phyloP scores from a whole-genome alignment of 768 basidiomycete species.

The Suillus occidentalis region DNA sequence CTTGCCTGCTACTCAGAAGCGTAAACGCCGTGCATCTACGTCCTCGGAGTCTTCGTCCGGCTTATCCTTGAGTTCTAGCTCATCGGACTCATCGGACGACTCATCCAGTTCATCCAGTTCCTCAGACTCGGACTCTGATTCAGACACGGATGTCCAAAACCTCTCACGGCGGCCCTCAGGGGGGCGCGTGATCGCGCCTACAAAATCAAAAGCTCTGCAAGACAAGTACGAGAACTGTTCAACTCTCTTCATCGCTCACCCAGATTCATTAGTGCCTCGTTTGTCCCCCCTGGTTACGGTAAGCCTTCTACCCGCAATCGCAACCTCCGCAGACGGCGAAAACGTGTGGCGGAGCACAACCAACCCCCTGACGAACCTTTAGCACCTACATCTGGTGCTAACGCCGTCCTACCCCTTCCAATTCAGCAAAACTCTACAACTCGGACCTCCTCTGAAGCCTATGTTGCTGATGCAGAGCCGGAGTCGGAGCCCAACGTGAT shows the following conservation, averaged over 20 bases:
- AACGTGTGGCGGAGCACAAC: conserved; percentile 36
- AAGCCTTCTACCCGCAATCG: conserved; percentile 56
- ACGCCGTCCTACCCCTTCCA: conserved; percentile 45
- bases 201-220: conserved; percentile 1
- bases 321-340: conserved; percentile 56
- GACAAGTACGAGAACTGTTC: conserved; percentile 5
- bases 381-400: conserved; percentile 39
- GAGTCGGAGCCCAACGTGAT: conserved; percentile 7
- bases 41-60: conserved; percentile 20
- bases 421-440: not conserved
- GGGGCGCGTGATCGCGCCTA: conserved; percentile 8
- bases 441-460: not conserved
- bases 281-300: conserved; percentile 59
- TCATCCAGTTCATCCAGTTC: conserved; percentile 10
- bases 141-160: conserved; percentile 17
- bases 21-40: conserved; percentile 23
- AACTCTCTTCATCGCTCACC: not conserved
- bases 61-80: conserved; percentile 14
- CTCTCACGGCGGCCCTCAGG: conserved; percentile 14
- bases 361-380: conserved; percentile 16
- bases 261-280: conserved; percentile 11
- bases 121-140: conserved; percentile 19
- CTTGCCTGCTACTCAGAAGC: conserved; percentile 16
- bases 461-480: conserved; percentile 18
- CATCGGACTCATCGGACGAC: conserved; percentile 25